Evolutionary conservation across 371 early-diverging fungal genomes (phyloP), one percentile per base, ranked within the genome.

Genomic region (Mortierella sp.): DNA sequence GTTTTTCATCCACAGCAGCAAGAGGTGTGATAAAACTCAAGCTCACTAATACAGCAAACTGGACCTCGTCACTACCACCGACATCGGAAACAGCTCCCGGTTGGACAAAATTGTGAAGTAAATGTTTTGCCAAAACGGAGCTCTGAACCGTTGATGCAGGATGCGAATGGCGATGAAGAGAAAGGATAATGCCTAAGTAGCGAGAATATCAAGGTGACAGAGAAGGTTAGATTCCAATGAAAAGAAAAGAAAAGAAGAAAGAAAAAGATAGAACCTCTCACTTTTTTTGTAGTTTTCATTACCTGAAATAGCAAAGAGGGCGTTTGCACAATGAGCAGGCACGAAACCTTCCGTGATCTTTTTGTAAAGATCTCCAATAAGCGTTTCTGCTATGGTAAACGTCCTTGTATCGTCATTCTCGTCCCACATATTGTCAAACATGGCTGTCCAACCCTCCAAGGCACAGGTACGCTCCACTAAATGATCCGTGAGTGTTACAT

Each of bases 61-160:
- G 89, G 12, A 89, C 87, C 62, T 89, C 89, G 46, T 89, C 89
- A 58, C 87, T 87, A 60, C 69, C 66, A 15, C 73, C 70, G 11
- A 79, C 57, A 58, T 79, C 79, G 1, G 73, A 62, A n/a, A 66
- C 43, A 6, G 63, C 21, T 53, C 72, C 73, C 2, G 68, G 46
- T 14, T 62, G 69, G 37, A 72, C 79, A 25, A 52, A 79, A 25
- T 66, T 26, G 30, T 72, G 73, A 9, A 79, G 63, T 9, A 79
- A 43, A 25, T 79, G 64, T 15, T 79, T 72, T 30, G 70, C 79
- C 19, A 79, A 29, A 1, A 46, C n/a, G 1, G 79, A 72, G 21
- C 73, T 69, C 52, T 79, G 79, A 2, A 79, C 70, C 15, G 66
- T 72, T 30, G 79, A 72, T 1, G 70, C 73, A 37, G 79, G 79